Conservation (phyloP, 805 yeast species). For the Yamadazyma kitorensis region DNA sequence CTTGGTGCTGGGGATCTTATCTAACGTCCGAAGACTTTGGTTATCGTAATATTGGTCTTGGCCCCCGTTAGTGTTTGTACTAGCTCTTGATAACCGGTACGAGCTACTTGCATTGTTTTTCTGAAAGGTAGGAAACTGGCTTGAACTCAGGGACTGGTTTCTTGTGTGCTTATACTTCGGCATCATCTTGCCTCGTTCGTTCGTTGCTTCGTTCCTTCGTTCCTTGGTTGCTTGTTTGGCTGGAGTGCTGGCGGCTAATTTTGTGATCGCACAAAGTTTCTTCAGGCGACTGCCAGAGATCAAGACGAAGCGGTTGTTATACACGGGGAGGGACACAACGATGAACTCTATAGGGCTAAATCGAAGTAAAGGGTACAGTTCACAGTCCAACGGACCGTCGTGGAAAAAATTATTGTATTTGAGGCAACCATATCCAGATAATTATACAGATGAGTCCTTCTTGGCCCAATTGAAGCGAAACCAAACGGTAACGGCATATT, state of each 20-base stretch:
- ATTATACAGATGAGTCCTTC: conserved; percentile 80
- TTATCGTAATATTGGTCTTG: conserved; percentile 7
- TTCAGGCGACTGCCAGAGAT: no score
- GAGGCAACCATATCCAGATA: conserved; percentile 85
- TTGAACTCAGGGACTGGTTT: conserved; percentile 7
- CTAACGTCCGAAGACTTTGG: conserved; percentile 29
- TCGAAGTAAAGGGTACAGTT: conserved; percentile 1
- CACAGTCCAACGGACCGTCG: no score
- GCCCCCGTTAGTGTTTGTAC: conserved; percentile 10
- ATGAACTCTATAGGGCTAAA: conserved; percentile 10
- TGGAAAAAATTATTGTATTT: conserved; percentile 90
- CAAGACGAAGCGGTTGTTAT: no score
- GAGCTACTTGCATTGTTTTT: conserved; percentile 8
- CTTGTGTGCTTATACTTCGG: conserved; percentile 5
- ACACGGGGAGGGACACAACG: no score
- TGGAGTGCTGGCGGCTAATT: no score
- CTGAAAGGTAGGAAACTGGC: conserved; percentile 10
- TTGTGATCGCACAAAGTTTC: no score
- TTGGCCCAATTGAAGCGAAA: conserved; percentile 77
- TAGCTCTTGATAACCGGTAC: conserved; percentile 11
- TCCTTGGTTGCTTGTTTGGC: no score
- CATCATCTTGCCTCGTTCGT: background rate
- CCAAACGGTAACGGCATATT: conserved; percentile 66
- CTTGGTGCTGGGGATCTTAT: conserved; percentile 50
- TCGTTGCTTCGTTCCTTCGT: no score